Base-by-base conservation (phyloP, 495 filamentous ascomycete genomes). In the Penicillium atrosanguineum region DNA sequence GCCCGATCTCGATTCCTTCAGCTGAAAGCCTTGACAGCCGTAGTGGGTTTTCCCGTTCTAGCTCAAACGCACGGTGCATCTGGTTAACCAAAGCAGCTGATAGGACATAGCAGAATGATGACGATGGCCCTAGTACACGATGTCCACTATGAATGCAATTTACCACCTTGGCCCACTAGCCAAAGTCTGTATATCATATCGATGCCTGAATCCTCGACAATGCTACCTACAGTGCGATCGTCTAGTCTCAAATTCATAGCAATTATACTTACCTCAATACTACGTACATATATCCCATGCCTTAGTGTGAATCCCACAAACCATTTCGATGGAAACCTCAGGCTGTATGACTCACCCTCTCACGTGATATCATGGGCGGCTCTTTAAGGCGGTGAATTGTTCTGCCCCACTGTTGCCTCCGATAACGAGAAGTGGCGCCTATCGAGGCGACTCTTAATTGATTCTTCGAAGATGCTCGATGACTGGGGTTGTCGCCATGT, bases 401-500 rank as follows among this genome's bases (percentile, higher is more conserved):
- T 48, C 9, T 53, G 51, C 51, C 31, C 28, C 51, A n/a, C 9
- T 1, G 23, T 34, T 45, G 49, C 36, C 26, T 47, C 43, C 28
- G 51, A 53, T 47, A 47, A 20, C 39, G 26, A 46, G 12, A 15
- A 25, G 21, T 34, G 3, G 29, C 12, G 49, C 12, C 14, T 46
- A 29, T 47, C 42, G 20, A 37, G 21, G 37, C 46, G n/a, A 15
- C 15, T 19, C 45, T 58, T 20, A 6, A 39, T 55, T 36, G 26
- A 19, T 55, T 20, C 36, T 44, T 31, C 31, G 46, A 26, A 28
- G 37, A 16, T 34, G 31, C 26, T 44, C 36, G 39, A 20, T 50
- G 23, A 38, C 31, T 46, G 42, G 46, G 21, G 46, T 20, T 46
- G 28, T 45, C 44, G 42, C 44, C 31, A 62, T 62, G 56, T 25